phyloP scores from a whole-genome alignment of 352 stramenopile species.

The Phytophthora capsici region DNA sequence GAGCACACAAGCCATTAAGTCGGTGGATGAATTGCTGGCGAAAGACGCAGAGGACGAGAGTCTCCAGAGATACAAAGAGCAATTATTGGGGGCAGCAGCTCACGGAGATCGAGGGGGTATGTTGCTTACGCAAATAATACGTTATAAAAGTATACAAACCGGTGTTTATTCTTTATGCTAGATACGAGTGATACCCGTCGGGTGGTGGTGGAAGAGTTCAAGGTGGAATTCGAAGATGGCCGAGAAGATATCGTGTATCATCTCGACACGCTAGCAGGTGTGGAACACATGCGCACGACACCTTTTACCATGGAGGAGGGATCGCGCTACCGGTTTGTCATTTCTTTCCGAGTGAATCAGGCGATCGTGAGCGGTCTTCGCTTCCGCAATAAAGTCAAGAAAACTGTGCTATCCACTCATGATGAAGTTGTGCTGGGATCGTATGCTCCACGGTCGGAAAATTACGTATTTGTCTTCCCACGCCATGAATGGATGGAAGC shows the following conservation, averaged over 20 bases:
- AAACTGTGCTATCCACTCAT: slow-evolving; percentile 71
- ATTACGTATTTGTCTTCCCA: slow-evolving; percentile 87
- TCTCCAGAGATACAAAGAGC: slow-evolving; percentile 86
- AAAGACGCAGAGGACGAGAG: slow-evolving; percentile 88
- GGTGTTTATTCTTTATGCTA: slow-evolving; percentile 20
- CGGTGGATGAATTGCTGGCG: slow-evolving; percentile 75
- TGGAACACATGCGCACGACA: slow-evolving; percentile 75
- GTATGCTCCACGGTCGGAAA: slow-evolving; percentile 74
- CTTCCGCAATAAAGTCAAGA: slow-evolving; percentile 90
- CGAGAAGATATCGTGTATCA: slow-evolving; percentile 72
- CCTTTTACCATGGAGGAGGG: slow-evolving; percentile 82
- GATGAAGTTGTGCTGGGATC: slow-evolving; percentile 89
- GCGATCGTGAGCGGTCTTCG: slow-evolving; percentile 85
- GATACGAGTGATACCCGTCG: slow-evolving; percentile 65
- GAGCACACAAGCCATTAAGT: slow-evolving; percentile 64
- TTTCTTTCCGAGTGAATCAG: slow-evolving; percentile 87
- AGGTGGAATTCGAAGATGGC: slow-evolving; percentile 84
- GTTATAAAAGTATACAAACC: not conserved
- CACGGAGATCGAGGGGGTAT: slow-evolving; percentile 82
- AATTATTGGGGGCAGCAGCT: slow-evolving; percentile 76
- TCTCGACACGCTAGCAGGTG: slow-evolving; percentile 68
- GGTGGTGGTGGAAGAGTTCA: slow-evolving; percentile 88
- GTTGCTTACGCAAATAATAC: no score
- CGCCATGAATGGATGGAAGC: slow-evolving; percentile 84
- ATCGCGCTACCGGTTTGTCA: slow-evolving; percentile 83